These are phyloP conservation scores for Fraxinus pennsylvanica DNA, from an alignment of 257 asterid genomes.

Conservation along the genomic window DNA sequence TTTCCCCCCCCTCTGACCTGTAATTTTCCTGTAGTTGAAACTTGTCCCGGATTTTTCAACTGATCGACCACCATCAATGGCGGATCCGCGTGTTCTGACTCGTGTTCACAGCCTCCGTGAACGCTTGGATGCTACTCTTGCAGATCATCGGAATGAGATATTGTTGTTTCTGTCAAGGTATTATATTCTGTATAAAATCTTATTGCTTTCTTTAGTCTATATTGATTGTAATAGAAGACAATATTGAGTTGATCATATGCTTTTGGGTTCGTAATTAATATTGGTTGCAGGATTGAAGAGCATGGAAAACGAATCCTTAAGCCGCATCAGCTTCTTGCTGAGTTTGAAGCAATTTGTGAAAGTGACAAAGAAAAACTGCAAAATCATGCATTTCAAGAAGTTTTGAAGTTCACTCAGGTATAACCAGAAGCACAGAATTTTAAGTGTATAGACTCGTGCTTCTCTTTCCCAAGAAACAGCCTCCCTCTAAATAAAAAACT, in stretches of 20 bases:
- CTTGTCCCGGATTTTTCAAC: conserved; percentile 22
- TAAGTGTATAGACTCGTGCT: not conserved
- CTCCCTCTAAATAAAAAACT: conserved; percentile 14
- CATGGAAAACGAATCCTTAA: conserved; percentile 59
- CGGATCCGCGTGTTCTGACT: conserved; percentile 65
- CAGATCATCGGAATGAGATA: conserved; percentile 78
- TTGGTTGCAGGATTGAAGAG: conserved; percentile 42
- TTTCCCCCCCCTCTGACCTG: too few relatives aligned
- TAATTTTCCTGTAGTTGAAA: conserved; percentile 38
- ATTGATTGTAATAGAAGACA: not conserved
- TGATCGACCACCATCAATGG: conserved; percentile 49
- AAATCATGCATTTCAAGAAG: conserved; percentile 49
- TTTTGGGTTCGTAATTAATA: not conserved
- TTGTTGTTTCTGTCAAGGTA: conserved; percentile 70
- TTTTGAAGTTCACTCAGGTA: conserved; percentile 54
- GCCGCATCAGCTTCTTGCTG: conserved; percentile 52
- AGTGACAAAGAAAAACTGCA: conserved; percentile 31
- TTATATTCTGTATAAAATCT: not conserved
- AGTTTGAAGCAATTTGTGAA: conserved; percentile 46
- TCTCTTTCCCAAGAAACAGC: not conserved
- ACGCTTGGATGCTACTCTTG: conserved; percentile 85
- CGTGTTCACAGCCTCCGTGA: conserved; percentile 96
- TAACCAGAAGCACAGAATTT: not conserved
- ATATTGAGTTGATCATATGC: not conserved
- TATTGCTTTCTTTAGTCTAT: not conserved